Evolutionary conservation across 176 grass and related monocot species (phyloP).

Genomic region (Puya raimondii): DNA sequence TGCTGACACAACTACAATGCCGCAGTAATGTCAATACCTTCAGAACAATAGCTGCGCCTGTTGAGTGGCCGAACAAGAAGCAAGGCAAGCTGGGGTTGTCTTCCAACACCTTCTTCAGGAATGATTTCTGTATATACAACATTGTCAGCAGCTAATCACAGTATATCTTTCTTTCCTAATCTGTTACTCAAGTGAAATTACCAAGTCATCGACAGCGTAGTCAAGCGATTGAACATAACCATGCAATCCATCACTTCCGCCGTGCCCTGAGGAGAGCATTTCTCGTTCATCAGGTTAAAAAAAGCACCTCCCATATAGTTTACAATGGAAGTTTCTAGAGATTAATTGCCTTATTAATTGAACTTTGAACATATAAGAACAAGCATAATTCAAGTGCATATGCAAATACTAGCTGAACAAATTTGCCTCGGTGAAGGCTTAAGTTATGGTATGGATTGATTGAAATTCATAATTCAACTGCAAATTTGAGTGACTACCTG

Average conservation of each 20-base stretch:
- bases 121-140: constrained; percentile 15
- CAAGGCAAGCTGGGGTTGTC: constrained; percentile 14
- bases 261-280: constrained; percentile 10
- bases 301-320: too few species aligned
- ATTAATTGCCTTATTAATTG: too few species aligned
- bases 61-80: constrained; percentile 24
- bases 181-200: background rate
- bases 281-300: background rate
- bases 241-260: constrained; percentile 28
- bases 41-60: constrained; percentile 22
- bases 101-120: constrained; percentile 10
- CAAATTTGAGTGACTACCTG: constrained; percentile 1
- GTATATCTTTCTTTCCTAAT: background rate
- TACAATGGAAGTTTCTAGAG: too few species aligned
- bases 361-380: too few species aligned
- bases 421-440: background rate
- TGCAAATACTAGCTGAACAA: too few species aligned
- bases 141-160: background rate
- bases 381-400: too few species aligned
- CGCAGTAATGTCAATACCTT: constrained; percentile 10
- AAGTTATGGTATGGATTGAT: background rate
- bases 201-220: constrained; percentile 22
- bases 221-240: constrained; percentile 28
- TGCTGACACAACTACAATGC: background rate
- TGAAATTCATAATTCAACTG: background rate